phyloP scores from a whole-genome alignment of 164 flowering plant genomes.

The Platanus orientalis region DNA sequence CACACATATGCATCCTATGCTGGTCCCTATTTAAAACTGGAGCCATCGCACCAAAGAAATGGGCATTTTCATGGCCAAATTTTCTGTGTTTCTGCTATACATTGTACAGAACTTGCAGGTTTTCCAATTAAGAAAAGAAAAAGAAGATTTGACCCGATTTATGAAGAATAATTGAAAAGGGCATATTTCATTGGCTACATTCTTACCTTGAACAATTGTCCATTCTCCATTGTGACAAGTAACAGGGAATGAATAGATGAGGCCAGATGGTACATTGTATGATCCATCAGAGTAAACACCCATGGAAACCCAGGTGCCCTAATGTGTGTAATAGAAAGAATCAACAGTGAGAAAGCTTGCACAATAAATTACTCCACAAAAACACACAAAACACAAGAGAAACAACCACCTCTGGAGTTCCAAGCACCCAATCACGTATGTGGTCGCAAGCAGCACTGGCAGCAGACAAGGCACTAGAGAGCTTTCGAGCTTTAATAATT shows the following conservation, averaged over 20 bases:
- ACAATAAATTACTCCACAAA: background rate
- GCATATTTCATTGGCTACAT: background rate
- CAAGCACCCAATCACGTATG: conserved; percentile 98
- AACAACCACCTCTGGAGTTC: conserved; percentile 81
- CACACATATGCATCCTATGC: too few relatives aligned
- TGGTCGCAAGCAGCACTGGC: conserved; percentile 99
- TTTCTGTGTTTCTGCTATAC: too few relatives aligned
- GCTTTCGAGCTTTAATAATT: conserved; percentile 92
- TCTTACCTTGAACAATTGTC: conserved; percentile 86
- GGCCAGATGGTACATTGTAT: conserved; percentile 90
- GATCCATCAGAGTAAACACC: conserved; percentile 99
- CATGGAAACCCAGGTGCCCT: conserved; percentile 99
- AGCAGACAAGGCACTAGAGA: conserved; percentile 99
- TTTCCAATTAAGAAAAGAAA: too few relatives aligned
- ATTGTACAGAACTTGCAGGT: too few relatives aligned
- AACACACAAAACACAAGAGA: background rate
- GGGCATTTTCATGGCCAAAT: too few relatives aligned
- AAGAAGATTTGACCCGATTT: too few relatives aligned
- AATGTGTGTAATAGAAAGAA: conserved; percentile 4
- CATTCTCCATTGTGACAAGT: conserved; percentile 88
- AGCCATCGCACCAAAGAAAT: too few relatives aligned
- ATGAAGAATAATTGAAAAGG: too few relatives aligned
- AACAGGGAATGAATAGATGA: conserved; percentile 96
- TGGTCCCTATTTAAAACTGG: too few relatives aligned
- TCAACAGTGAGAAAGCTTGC: background rate